Conservation (phyloP, 441 rosid species). For the Pelargonium fulgidum region DNA sequence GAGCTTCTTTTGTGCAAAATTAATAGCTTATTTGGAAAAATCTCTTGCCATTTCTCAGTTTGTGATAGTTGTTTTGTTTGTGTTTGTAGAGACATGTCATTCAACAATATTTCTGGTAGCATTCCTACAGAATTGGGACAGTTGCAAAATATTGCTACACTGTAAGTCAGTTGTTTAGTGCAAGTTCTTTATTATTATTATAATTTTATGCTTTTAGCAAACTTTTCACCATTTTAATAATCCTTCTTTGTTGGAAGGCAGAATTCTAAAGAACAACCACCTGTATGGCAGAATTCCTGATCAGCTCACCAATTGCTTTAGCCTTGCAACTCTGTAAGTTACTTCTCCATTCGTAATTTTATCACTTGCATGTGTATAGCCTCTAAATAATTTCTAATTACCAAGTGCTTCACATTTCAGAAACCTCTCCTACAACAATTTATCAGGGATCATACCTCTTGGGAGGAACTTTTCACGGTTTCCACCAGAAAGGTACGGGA, state of each 20-base stretch:
- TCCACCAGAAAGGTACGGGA: conserved; percentile 53
- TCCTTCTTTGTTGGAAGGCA: conserved; percentile 19
- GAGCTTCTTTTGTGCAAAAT: conserved; percentile 14
- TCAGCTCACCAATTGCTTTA: conserved; percentile 74
- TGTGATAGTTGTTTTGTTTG: not conserved
- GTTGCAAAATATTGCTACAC: conserved; percentile 63
- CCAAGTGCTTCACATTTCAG: conserved; percentile 23
- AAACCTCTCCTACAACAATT: conserved; percentile 78
- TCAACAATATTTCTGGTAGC: conserved; percentile 53
- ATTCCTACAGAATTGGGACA: conserved; percentile 81
- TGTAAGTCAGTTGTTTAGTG: conserved; percentile 39
- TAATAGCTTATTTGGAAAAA: not conserved
- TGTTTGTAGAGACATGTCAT: conserved; percentile 60
- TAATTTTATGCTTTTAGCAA: not conserved
- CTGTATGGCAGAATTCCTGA: conserved; percentile 74
- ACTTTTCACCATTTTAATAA: not conserved
- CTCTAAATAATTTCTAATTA: not conserved
- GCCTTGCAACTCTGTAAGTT: conserved; percentile 55
- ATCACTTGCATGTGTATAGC: too few species aligned
- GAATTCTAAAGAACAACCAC: conserved; percentile 67
- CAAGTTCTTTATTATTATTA: not conserved
- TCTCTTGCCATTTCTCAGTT: not conserved
- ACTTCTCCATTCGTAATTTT: not conserved
- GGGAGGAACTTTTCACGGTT: conserved; percentile 45
- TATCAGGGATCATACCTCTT: conserved; percentile 46